These are phyloP conservation scores for Myxozyma sirexii DNA, from an alignment of 805 yeast genomes.

Conservation along the genomic window DNA sequence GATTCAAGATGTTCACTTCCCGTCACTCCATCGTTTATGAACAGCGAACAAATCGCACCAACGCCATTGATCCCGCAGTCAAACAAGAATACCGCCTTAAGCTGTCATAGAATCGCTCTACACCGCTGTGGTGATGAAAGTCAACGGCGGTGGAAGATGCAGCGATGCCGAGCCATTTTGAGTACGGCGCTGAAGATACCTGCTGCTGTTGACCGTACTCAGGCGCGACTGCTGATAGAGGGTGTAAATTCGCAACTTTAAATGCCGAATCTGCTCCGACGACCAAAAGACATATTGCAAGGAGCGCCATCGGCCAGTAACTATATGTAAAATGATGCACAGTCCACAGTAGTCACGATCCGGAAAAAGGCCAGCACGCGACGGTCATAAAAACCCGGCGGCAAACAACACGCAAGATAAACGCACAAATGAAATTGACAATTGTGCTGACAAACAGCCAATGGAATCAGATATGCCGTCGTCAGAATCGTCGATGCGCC, in stretches of 20 bases:
- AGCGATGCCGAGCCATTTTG: constrained; percentile 51
- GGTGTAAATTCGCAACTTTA: constrained; percentile 50
- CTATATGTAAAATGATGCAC: constrained; percentile 44
- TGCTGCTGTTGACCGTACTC: constrained; percentile 51
- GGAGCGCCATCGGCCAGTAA: constrained; percentile 53
- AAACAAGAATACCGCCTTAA: constrained; percentile 28
- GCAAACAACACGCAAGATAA: constrained; percentile 50
- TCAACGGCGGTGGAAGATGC: constrained; percentile 46
- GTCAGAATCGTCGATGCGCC: constrained; percentile 47
- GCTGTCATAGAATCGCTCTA: constrained; percentile 12
- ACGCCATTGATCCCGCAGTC: constrained; percentile 18
- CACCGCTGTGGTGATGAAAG: not conserved
- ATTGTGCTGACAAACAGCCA: constrained; percentile 48
- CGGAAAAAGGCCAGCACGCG: constrained; percentile 46
- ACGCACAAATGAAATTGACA: constrained; percentile 52
- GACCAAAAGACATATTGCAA: constrained; percentile 48
- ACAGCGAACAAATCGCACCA: constrained; percentile 38
- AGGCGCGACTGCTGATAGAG: constrained; percentile 49
- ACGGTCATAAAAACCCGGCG: constrained; percentile 47
- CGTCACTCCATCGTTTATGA: constrained; percentile 44
- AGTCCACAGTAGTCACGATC: constrained; percentile 49
- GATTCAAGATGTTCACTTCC: constrained; percentile 6
- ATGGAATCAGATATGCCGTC: constrained; percentile 50
- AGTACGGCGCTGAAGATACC: constrained; percentile 52
- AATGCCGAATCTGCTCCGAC: constrained; percentile 54